Evolutionary conservation across 2,329 filamentous ascomycete species (phyloP), one percentile per base, ranked within the genome.

Genomic region (Aureobasidium sp.): DNA sequence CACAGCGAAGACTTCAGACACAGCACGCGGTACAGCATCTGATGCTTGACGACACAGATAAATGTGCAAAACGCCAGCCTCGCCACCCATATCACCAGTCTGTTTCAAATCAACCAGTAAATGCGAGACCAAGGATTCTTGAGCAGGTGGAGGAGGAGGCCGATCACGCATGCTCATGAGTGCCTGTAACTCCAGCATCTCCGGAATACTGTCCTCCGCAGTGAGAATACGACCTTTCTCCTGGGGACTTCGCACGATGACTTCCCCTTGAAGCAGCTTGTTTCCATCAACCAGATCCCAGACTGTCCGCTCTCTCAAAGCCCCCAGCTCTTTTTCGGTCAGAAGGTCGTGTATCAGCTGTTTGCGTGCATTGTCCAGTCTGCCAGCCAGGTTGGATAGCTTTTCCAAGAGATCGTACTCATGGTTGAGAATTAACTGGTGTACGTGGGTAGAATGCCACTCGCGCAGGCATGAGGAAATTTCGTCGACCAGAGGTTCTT

Each of bases 361-460:
- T 68, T 94, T 87, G 65, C 94, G 83, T 45, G 90, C 87, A 61
- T 91, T 82, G 74, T 97, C 93, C 65, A 99, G 81, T n/a, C 87
- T 85, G 55, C 87, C 84, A 48, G 97, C 89, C 60, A 97, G 82
- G 62, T 84, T 83, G 1, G 91, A 89, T 72, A 97, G 86, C 65
- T 88, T 86, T 69, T 96, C 91, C 61, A 99, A 79, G 61, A 87
- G 84, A 55, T 82, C 78, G 75, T 99, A 99, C 72, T 92, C 86
- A 64, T 91, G 84, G 22, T 86, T 86, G 9, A 99, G 83, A 1
- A 99, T 82, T 27, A 97, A 81, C 72, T 96, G 91, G 76, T 99
- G 95, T 17, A 99, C 82, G 71, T 97, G 95, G 20, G 92, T 96
- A 22, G 94, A 96, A 77, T 99, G 93, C 95, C 94, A 99, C 81